Percentiles rank a stretch among this genome's conserved stretches.
Conservation (phyloP, 257 asterid species). For the Solanum piurae region DNA sequence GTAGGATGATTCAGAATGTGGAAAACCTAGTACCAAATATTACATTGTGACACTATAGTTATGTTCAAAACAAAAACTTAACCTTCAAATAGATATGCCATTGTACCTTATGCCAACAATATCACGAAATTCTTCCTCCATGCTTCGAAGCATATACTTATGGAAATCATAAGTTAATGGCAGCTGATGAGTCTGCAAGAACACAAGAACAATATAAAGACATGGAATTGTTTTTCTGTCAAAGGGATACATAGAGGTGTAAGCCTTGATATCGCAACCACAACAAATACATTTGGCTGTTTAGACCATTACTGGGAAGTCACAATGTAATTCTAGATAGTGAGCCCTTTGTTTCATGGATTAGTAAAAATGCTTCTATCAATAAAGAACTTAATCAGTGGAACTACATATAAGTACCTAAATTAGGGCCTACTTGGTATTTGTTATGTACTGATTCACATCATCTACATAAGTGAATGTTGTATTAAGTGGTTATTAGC, state of each 20-base stretch:
- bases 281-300: neutral
- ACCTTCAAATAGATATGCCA: neutral
- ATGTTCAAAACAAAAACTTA: neutral
- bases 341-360: neutral
- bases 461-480: neutral
- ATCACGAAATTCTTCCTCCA: conserved; percentile 96
- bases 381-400: neutral
- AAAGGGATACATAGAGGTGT: neutral
- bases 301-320: neutral
- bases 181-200: conserved; percentile 75
- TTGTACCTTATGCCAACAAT: conserved; percentile 89
- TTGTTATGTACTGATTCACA: neutral
- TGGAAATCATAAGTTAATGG: conserved; percentile 87
- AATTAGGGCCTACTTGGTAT: neutral
- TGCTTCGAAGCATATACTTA: conserved; percentile 89
- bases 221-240: neutral
- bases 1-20: neutral
- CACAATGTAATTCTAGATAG: neutral
- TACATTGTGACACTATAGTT: neutral
- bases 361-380: neutral
- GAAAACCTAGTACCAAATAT: neutral
- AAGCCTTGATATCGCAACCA: neutral
- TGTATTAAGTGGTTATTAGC: neutral
- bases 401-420: neutral
- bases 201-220: neutral